Evolutionary conservation across 139 green algal species (phyloP).

Genomic region (Micractinium conductrix): DNA sequence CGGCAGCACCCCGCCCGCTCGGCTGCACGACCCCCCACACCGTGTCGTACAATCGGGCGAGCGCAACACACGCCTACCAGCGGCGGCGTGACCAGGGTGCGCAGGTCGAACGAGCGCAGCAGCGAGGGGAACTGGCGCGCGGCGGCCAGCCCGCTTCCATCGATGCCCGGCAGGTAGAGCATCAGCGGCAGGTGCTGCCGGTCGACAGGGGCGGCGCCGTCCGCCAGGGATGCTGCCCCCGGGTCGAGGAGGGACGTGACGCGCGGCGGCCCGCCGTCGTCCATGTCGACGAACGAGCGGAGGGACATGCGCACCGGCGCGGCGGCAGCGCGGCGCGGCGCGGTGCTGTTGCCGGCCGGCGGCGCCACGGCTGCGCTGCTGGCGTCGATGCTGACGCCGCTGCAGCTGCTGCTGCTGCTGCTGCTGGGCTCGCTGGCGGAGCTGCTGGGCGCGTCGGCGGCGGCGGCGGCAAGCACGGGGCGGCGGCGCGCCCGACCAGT

Average conservation of each 20-base stretch:
- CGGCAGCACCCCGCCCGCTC: neutral
- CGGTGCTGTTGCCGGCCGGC: neutral
- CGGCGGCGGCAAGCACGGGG: neutral
- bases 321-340: neutral
- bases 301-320: neutral
- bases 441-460: neutral
- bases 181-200: slow-evolving; percentile 68
- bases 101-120: slow-evolving; percentile 76
- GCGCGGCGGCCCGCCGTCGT: neutral
- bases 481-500: neutral
- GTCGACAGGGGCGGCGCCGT: neutral
- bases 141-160: slow-evolving; percentile 81
- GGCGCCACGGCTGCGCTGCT: neutral
- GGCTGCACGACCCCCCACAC: neutral
- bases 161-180: slow-evolving; percentile 85
- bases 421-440: neutral
- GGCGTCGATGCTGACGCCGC: neutral
- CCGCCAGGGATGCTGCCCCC: neutral
- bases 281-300: neutral
- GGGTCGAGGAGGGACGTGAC: neutral
- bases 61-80: no score
- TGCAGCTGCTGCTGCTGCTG: neutral
- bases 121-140: slow-evolving; percentile 80
- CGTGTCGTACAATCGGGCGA: no score
- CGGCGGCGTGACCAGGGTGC: slow-evolving; percentile 35